These are phyloP conservation scores for Nemania sp. DNA, from an alignment of 2,329 filamentous ascomycete genomes.

Conservation along the genomic window DNA sequence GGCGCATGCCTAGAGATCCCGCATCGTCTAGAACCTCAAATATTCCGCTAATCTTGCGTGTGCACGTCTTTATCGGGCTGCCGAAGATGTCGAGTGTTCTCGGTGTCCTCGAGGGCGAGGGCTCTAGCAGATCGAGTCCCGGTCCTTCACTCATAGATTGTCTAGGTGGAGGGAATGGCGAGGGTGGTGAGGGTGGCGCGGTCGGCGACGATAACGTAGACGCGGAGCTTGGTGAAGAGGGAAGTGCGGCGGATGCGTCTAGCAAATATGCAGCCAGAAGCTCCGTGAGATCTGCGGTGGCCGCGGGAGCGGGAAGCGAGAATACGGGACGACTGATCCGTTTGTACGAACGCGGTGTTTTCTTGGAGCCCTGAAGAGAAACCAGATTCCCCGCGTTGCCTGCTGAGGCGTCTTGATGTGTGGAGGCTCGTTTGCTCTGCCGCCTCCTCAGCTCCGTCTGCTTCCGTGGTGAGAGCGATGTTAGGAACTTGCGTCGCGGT, in stretches of 20 bases:
- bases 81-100: slow-evolving; percentile 34
- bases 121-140: slow-evolving; percentile 43
- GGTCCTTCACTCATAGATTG: slow-evolving; percentile 33
- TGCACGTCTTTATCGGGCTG: slow-evolving; percentile 35
- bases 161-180: slow-evolving; percentile 25
- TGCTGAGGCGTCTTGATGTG: slow-evolving; percentile 31
- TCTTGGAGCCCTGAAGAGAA: slow-evolving; percentile 30
- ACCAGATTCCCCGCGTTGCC: slow-evolving; percentile 2
- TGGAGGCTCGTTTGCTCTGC: slow-evolving; percentile 41
- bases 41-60: slow-evolving; percentile 45
- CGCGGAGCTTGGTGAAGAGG: slow-evolving; percentile 31
- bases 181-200: slow-evolving; percentile 41
- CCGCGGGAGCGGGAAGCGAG: slow-evolving; percentile 35
- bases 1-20: slow-evolving; percentile 1
- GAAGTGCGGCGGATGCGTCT: slow-evolving; percentile 26
- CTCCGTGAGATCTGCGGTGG: slow-evolving; percentile 39
- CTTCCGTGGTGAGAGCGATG: slow-evolving; percentile 44
- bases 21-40: slow-evolving; percentile 45
- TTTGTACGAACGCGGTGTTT: slow-evolving; percentile 44
- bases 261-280: slow-evolving; percentile 43
- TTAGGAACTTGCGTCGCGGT: slow-evolving; percentile 46
- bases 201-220: slow-evolving; percentile 34
- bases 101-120: slow-evolving; percentile 35
- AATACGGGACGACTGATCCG: slow-evolving; percentile 45
- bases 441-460: slow-evolving; percentile 41